Conservation (phyloP, 2,329 filamentous ascomycete species). For the Neofusicoccum parvum region DNA sequence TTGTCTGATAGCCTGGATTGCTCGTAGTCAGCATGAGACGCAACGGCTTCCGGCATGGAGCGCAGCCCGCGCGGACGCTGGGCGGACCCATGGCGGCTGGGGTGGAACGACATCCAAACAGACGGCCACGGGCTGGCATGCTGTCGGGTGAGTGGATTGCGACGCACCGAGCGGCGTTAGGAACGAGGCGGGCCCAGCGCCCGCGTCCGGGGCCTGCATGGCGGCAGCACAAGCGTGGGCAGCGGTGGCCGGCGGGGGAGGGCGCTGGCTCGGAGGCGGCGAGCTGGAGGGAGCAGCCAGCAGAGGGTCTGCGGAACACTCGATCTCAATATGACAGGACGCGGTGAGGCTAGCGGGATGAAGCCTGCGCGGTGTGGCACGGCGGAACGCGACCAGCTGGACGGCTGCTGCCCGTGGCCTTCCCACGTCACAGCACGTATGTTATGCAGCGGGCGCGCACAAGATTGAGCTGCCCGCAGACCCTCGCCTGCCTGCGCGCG, state of each 20-base stretch:
- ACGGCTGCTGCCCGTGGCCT: not conserved
- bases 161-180: constrained; percentile 44
- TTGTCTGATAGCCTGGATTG: constrained; percentile 48
- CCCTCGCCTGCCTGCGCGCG: not conserved
- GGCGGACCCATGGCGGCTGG: not conserved
- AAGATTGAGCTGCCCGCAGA: constrained; percentile 1
- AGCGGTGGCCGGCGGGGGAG: constrained; percentile 9
- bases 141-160: constrained; percentile 41
- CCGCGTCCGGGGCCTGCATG: constrained; percentile 42
- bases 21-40: constrained; percentile 22
- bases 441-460: constrained; percentile 10
- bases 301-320: not conserved
- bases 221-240: constrained; percentile 44
- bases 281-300: constrained; percentile 19
- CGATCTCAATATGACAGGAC: constrained; percentile 1
- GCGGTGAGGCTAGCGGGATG: constrained; percentile 8
- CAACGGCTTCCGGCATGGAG: constrained; percentile 1
- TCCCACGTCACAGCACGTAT: constrained; percentile 18
- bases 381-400: constrained; percentile 4
- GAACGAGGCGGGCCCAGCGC: constrained; percentile 24
- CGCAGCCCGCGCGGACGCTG: not conserved
- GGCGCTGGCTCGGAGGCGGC: constrained; percentile 24
- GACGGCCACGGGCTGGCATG: constrained; percentile 37
- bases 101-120: constrained; percentile 35
- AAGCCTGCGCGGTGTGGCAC: constrained; percentile 2